These are phyloP conservation scores for Irpex lacteus DNA, from an alignment of 1,284 basidiomycete genomes.

Conservation along the genomic window DNA sequence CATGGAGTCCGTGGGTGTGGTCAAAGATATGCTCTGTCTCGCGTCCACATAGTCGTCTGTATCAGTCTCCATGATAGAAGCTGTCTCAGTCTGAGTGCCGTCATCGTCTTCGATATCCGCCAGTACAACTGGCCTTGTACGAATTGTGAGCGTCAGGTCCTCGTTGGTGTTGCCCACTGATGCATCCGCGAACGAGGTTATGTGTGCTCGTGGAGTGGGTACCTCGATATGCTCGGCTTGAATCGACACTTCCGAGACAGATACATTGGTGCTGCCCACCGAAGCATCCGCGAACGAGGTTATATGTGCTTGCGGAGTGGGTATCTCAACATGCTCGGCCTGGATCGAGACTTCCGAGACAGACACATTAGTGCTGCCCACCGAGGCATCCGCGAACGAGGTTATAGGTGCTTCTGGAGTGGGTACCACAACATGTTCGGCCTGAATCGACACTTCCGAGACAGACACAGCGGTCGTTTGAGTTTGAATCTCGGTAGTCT, in stretches of 20 bases:
- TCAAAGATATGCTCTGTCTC: conserved; percentile 64
- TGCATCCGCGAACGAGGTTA: conserved; percentile 14
- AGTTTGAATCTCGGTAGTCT: conserved; percentile 14
- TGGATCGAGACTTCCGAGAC: conserved; percentile 13
- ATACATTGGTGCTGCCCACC: conserved; percentile 27
- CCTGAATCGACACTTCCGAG: conserved; percentile 14
- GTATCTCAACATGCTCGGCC: neutral
- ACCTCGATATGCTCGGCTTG: conserved; percentile 7
- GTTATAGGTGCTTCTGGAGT: conserved; percentile 11
- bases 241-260: conserved; percentile 10
- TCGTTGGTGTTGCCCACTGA: conserved; percentile 38
- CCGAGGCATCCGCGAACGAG: conserved; percentile 12
- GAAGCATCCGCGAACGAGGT: conserved; percentile 15
- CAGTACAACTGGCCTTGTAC: conserved; percentile 33
- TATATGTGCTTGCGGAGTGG: conserved; percentile 5
- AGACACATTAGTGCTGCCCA: conserved; percentile 27
- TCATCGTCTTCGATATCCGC: conserved; percentile 45
- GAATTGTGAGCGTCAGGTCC: conserved; percentile 44
- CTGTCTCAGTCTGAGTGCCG: conserved; percentile 60
- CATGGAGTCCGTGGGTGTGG: conserved; percentile 53
- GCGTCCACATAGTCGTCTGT: conserved; percentile 84
- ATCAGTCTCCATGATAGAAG: conserved; percentile 63
- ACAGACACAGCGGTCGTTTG: conserved; percentile 14
- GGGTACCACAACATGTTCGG: neutral
- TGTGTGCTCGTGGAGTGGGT: conserved; percentile 4